Base-by-base conservation (phyloP, 768 basidiomycete genomes). In the Naganishia randhawae region DNA sequence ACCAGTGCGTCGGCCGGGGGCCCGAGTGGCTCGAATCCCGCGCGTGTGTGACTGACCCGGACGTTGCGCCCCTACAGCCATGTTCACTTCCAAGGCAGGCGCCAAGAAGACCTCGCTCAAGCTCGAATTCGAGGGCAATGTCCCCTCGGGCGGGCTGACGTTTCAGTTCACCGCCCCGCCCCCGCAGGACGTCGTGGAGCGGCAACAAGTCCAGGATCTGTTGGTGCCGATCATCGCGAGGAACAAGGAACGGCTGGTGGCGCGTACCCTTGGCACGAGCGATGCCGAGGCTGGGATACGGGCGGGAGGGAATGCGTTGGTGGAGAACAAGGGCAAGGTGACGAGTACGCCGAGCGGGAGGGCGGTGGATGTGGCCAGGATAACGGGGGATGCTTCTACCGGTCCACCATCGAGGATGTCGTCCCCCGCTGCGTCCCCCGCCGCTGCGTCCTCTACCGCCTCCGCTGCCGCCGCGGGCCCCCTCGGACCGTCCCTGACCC, bases 71-170 rank as follows among this genome's bases (percentile, higher is more conserved):
- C 33, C 7, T n/a, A 27, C 29, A 81, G 79, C 74, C 31, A 77
- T 81, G 76, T 74, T 81, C 35, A 75, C 79, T 4, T 75, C 74
- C 22, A 77, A 77, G 66, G 74, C 77, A 14, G 75, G 71, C 16
- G 72, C 75, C 25, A 66, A 72, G 27, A 77, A 75, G 39, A 66
- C 74, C 53, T 74, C 73, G 50, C 70, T 80, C 63, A 80, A 80
- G 68, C 66, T 81, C 52, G 39, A 72, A 8, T 81, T 81, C 68
- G 71, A 72, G 45, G 73, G 78, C 57, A 71, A 78, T 67, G 53
- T 78, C n/a, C 75, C 75, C 31, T 45, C 61, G 8, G 75, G 73
- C 33, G 78, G 77, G 29, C 70, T 79, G 9, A 69, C 71, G 3
- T 78, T 81, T 69, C 71, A 71, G 41, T 81, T 81, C 67, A 77